phyloP scores from a whole-genome alignment of 257 asterid species.

The Solanum dulcamara region DNA sequence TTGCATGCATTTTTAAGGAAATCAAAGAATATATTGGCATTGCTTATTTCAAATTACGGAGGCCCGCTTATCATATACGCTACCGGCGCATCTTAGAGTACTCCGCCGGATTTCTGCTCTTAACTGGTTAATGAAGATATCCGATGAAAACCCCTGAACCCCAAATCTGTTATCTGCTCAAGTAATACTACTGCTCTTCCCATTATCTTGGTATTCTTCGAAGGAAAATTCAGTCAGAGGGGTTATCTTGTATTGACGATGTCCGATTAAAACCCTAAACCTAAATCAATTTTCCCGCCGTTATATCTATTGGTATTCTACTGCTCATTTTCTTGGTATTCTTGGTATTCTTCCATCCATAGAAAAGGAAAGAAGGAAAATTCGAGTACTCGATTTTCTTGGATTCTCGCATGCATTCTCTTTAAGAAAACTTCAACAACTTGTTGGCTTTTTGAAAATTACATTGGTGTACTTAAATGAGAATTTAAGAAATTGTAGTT shows the following conservation, averaged over 20 bases:
- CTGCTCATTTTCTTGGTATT: no score
- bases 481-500: background rate
- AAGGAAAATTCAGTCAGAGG: background rate
- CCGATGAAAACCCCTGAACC: no score
- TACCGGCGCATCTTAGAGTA: background rate
- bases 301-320: no score
- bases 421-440: background rate
- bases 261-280: conserved; percentile 1
- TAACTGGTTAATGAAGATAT: no score
- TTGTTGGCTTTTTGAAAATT: background rate
- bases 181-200: background rate
- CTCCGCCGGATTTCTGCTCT: background rate
- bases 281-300: conserved; percentile 6
- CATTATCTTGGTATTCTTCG: background rate
- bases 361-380: no score
- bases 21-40: no score
- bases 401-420: background rate
- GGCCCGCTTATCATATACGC: no score
- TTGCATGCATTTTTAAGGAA: no score
- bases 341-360: background rate
- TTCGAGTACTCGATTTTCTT: background rate
- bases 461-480: background rate
- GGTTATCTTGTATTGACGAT: background rate
- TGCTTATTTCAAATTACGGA: background rate
- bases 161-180: background rate